Base-by-base conservation (phyloP, 352 stramenopile species). In the Phytophthora pistaciae region DNA sequence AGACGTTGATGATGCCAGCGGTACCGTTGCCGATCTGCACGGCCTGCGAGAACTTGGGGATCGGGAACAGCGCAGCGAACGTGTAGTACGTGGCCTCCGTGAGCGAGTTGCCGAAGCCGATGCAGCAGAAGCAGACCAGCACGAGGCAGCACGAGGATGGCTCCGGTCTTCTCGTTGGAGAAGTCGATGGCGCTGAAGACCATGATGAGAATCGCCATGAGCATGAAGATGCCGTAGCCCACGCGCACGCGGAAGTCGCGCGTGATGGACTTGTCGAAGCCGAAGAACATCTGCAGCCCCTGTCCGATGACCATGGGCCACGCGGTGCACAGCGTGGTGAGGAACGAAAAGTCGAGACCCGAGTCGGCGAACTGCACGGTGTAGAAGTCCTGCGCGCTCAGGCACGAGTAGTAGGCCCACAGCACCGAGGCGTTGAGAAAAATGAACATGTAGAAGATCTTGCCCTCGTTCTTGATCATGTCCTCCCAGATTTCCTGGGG, bases 331-430 rank as follows among this genome's bases (percentile, higher is more conserved):
- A 85, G 56, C 60, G 77, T 89, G 4, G 79, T 89, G 16, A 91
- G 48, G 75, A 90, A 89, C 9, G 72, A 71, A 56, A 91, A 91
- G 56, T 82, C 59, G 54, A 86, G 73, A 0, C 66, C 70, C 5
- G 74, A 78, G 21, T 77, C 48, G 14, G 80, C 66, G 70, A 88
- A 91, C 59, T 72, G 59, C 23, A 61, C 48, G 40, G 57, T 61
- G 61, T 89, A 88, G 55, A 83, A 91, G 52, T 86, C 73, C 29
- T 89, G 79, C 0, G 80, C 80, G 48, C 78, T 87, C 40, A 91
- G 61, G 20, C 80, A 91, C 62, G 78, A 88, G 66, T 87, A 87
- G 72, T 84, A 89, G 11, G 78, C 76, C 80, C 83, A 91, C 58
- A 91, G 71, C 23, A 89, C 79, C 10, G 83, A 79, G 25, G 70